Conservation (phyloP, 495 filamentous ascomycete genomes). For the Lasiosphaeria miniovina region DNA sequence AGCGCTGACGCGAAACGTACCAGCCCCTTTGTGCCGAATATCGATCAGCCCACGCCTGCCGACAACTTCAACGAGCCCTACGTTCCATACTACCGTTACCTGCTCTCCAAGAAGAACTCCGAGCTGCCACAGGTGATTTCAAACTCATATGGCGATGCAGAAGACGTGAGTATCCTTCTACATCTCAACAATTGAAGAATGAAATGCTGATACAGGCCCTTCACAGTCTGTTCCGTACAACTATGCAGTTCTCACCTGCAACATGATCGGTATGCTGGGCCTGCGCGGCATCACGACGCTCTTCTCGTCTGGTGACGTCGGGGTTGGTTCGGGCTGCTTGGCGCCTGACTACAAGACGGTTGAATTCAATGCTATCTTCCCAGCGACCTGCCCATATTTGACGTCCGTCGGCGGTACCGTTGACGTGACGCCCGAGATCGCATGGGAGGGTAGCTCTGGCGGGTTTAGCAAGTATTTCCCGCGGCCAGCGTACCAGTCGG, state of each 20-base stretch:
- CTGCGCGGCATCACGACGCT: slow-evolving; percentile 69
- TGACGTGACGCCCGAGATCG: slow-evolving; percentile 55
- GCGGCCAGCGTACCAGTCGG: slow-evolving; percentile 59
- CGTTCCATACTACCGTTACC: slow-evolving; percentile 61
- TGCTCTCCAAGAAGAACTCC: slow-evolving; percentile 27
- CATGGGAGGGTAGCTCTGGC: slow-evolving; percentile 57
- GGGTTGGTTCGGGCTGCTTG: slow-evolving; percentile 63
- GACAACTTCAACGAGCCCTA: slow-evolving; percentile 72
- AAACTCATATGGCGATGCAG: slow-evolving; percentile 74
- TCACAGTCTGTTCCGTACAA: slow-evolving; percentile 55
- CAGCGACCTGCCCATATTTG: slow-evolving; percentile 69
- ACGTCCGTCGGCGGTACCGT: slow-evolving; percentile 70
- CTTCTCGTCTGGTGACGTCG: slow-evolving; percentile 66
- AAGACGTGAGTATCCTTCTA: slow-evolving; percentile 30
- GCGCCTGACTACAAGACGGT: slow-evolving; percentile 63
- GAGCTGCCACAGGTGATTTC: slow-evolving; percentile 70
- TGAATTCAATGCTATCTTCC: slow-evolving; percentile 68
- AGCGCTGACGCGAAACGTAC: slow-evolving; percentile 35
- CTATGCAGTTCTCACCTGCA: slow-evolving; percentile 65
- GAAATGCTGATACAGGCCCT: neutral
- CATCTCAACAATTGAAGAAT: neutral
- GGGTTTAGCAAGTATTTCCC: slow-evolving; percentile 68
- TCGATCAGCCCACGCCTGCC: slow-evolving; percentile 50
- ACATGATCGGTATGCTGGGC: slow-evolving; percentile 63
- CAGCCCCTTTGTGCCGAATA: slow-evolving; percentile 57